Evolutionary conservation across 148 eudicot species (phyloP).

Genomic region (Chenopodium album): DNA sequence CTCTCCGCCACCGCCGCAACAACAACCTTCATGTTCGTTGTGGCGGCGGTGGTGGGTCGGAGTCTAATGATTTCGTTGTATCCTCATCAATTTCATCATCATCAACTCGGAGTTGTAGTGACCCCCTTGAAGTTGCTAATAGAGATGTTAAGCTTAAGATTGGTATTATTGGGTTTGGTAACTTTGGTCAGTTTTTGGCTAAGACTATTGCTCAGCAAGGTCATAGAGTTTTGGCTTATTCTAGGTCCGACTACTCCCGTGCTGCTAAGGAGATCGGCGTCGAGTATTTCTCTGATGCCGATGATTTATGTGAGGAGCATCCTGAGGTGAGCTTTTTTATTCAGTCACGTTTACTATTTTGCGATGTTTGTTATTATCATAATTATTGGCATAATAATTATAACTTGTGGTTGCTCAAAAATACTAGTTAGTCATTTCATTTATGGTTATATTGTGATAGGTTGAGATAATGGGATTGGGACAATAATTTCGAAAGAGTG

Average conservation of each 20-base stretch:
- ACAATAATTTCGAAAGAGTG: too few species aligned
- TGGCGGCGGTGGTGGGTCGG: background rate
- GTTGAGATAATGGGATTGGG: too few species aligned
- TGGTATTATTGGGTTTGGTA: conserved; percentile 62
- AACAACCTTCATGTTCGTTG: background rate
- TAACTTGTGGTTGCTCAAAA: too few species aligned
- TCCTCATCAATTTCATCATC: background rate
- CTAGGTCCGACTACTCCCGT: conserved; percentile 46
- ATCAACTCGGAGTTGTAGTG: background rate
- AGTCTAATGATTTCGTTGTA: background rate
- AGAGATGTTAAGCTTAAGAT: conserved; percentile 43
- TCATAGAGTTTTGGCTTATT: conserved; percentile 56
- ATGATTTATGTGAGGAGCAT: conserved; percentile 70
- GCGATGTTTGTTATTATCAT: background rate
- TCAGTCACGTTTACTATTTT: background rate
- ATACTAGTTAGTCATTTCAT: too few species aligned
- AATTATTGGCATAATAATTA: background rate
- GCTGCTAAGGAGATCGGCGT: conserved; percentile 43
- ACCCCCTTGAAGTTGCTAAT: background rate
- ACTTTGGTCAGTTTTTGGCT: conserved; percentile 69
- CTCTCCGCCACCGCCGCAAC: background rate
- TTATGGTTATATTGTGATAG: too few species aligned
- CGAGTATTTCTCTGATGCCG: conserved; percentile 41
- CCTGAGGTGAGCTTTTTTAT: conserved; percentile 40
- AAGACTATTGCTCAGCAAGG: conserved; percentile 54